A percentile compares a stretch with the other conserved stretches of the same genome.
These are phyloP conservation scores for Geranomyces michiganensis DNA, from an alignment of 192 early-diverging fungal genomes.

Conservation along the genomic window DNA sequence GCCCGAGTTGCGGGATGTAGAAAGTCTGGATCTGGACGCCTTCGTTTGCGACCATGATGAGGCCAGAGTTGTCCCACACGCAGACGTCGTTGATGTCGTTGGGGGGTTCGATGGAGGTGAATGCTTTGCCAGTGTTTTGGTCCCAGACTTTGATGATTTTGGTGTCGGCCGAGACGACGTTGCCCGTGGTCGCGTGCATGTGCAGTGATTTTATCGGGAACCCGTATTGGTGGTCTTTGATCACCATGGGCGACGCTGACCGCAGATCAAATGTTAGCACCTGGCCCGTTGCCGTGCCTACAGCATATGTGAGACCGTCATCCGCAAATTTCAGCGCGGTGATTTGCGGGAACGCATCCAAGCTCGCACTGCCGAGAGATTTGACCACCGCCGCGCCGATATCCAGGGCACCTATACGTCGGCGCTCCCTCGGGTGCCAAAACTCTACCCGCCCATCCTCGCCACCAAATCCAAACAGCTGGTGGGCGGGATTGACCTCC, in stretches of 20 bases:
- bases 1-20: slow-evolving; percentile 89
- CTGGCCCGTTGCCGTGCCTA: slow-evolving; percentile 91
- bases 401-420: slow-evolving; percentile 71
- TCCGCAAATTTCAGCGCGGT: slow-evolving; percentile 77
- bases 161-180: slow-evolving; percentile 84
- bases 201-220: slow-evolving; percentile 84
- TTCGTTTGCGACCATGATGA: slow-evolving; percentile 91
- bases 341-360: slow-evolving; percentile 62
- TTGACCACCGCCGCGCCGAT: slow-evolving; percentile 42
- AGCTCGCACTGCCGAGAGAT: slow-evolving; percentile 29
- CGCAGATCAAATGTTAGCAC: slow-evolving; percentile 93
- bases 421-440: slow-evolving; percentile 83
- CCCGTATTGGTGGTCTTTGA: slow-evolving; percentile 98
- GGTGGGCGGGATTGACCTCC: slow-evolving; percentile 88
- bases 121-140: slow-evolving; percentile 77
- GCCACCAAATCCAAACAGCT: slow-evolving; percentile 88
- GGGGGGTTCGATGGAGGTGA: slow-evolving; percentile 90
- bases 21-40: slow-evolving; percentile 89
- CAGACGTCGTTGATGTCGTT: slow-evolving; percentile 94
- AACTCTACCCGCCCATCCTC: slow-evolving; percentile 89
- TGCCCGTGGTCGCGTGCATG: slow-evolving; percentile 79
- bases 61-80: slow-evolving; percentile 76
- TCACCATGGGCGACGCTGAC: slow-evolving; percentile 73
- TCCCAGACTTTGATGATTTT: slow-evolving; percentile 96
- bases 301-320: slow-evolving; percentile 84